Evolutionary conservation across 371 early-diverging fungal genomes (phyloP).

Genomic region (Nematocida parisii): DNA sequence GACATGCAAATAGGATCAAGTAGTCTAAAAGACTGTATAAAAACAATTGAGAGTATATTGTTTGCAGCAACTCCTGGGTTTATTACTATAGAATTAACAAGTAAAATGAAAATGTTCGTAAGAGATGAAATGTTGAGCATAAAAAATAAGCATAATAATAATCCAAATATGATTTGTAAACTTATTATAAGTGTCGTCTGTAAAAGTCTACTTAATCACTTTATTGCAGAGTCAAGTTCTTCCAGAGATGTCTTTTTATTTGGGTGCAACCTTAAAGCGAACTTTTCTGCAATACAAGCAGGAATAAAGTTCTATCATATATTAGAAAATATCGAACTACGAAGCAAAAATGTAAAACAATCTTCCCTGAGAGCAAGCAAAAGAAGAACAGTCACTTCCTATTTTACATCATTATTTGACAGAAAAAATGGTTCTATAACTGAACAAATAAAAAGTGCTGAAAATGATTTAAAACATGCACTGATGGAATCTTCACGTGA

Average conservation of each 20-base stretch:
- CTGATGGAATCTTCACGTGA: no score
- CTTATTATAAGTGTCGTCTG: neutral
- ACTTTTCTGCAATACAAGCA: neutral
- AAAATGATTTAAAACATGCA: no score
- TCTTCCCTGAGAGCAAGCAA: no score
- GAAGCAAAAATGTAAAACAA: no score
- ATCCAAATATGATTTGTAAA: neutral
- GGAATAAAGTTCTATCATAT: no score
- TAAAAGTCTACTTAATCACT: neutral
- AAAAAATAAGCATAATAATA: neutral
- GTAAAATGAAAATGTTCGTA: neutral
- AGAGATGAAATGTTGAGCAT: neutral
- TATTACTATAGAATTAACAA: neutral
- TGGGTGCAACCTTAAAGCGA: neutral
- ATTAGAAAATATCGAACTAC: no score
- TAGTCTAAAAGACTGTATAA: neutral
- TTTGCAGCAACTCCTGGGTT: neutral
- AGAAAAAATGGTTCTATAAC: no score
- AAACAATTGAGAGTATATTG: neutral
- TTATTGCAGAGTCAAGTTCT: neutral
- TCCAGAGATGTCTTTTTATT: neutral
- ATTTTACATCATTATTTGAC: no score
- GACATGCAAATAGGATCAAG: neutral
- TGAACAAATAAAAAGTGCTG: no score
- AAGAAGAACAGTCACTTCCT: no score